These are phyloP conservation scores for Tuctoria greenei DNA, from an alignment of 176 grass and related monocot genomes.

Conservation along the genomic window DNA sequence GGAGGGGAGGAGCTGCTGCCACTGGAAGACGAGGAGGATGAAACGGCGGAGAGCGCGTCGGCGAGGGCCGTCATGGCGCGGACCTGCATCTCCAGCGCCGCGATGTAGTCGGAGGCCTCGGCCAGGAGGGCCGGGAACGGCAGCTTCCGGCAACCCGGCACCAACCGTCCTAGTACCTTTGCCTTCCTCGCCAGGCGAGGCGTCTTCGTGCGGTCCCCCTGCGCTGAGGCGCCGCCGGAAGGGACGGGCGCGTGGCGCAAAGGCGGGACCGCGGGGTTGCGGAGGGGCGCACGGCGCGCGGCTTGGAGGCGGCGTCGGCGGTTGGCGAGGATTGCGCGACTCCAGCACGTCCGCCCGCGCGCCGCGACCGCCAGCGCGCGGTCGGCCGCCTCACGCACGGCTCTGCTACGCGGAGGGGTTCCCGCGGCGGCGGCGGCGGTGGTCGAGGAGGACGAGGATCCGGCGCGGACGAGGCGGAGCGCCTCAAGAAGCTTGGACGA, in stretches of 20 bases:
- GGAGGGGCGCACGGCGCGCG: slow-evolving; percentile 37
- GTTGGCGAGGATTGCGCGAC: slow-evolving; percentile 71
- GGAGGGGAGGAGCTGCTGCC: slow-evolving; percentile 17
- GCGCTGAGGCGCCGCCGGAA: too few relatives aligned
- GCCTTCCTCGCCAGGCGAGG: slow-evolving; percentile 59
- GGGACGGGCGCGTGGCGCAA: background rate
- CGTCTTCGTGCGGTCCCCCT: background rate
- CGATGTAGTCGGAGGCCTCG: slow-evolving; percentile 83
- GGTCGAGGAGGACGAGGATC: background rate
- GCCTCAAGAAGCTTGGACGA: slow-evolving; percentile 88
- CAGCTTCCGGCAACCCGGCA: slow-evolving; percentile 81
- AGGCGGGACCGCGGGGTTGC: background rate
- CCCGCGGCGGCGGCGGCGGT: background rate
- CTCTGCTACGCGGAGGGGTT: slow-evolving; percentile 34
- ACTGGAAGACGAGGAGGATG: background rate
- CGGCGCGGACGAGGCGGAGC: slow-evolving; percentile 59
- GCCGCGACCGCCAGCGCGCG: slow-evolving; percentile 68
- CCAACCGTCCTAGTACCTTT: slow-evolving; percentile 64
- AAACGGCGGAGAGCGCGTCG: slow-evolving; percentile 60
- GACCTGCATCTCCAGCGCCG: slow-evolving; percentile 94
- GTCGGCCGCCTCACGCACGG: slow-evolving; percentile 81
- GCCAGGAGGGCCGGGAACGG: slow-evolving; percentile 60
- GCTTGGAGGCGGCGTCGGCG: slow-evolving; percentile 45
- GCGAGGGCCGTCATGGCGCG: slow-evolving; percentile 75
- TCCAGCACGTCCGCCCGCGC: slow-evolving; percentile 77